Evolutionary conservation across 2,329 filamentous ascomycete species (phyloP).

Genomic region (Ceratocystis diversiconidia): DNA sequence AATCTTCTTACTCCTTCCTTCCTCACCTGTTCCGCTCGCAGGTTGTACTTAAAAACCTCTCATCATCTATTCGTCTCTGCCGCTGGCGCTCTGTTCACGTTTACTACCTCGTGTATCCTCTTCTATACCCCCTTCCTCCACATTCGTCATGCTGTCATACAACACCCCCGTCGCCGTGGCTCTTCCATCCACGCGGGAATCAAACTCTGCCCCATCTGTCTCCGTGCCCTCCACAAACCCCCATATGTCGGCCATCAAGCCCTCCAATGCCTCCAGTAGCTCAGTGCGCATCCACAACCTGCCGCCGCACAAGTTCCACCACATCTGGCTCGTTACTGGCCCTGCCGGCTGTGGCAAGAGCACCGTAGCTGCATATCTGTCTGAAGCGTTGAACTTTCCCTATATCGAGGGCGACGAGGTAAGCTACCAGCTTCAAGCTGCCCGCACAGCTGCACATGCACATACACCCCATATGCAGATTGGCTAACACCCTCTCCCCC

Average conservation of each 20-base stretch:
- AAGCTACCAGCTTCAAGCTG: constrained; percentile 24
- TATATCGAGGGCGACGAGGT: constrained; percentile 71
- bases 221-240: constrained; percentile 8
- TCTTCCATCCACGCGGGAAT: constrained; percentile 12
- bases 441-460: not conserved
- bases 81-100: not conserved
- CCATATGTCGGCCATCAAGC: constrained; percentile 12
- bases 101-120: not conserved
- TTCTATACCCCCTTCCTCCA: not conserved
- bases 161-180: constrained; percentile 31
- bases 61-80: not conserved
- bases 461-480: not conserved
- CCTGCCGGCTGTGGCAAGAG: constrained; percentile 70
- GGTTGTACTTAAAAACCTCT: not conserved
- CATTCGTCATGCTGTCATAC: constrained; percentile 36
- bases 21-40: not conserved
- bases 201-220: constrained; percentile 21
- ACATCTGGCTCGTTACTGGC: constrained; percentile 70
- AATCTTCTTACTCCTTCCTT: not conserved
- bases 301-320: constrained; percentile 33
- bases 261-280: constrained; percentile 1
- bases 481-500: constrained; percentile 21
- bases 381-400: constrained; percentile 47
- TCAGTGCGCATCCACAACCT: constrained; percentile 12
- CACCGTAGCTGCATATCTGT: constrained; percentile 54